These are phyloP conservation scores for Ustilago trichophora DNA, from an alignment of 1,284 basidiomycete genomes.

Conservation along the genomic window DNA sequence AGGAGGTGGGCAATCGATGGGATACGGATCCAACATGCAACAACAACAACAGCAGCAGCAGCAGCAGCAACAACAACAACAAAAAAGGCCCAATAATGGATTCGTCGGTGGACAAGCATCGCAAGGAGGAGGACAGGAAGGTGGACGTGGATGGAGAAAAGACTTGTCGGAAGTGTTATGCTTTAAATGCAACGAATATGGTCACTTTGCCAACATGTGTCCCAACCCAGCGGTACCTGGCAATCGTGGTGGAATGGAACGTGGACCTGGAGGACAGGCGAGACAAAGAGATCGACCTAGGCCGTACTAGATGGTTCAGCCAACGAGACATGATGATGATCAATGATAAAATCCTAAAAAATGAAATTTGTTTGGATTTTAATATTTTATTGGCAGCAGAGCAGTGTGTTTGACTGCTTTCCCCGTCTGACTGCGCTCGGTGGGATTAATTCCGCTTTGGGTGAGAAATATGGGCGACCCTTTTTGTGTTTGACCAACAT, in stretches of 20 bases:
- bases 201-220: conserved; percentile 65
- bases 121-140: conserved; percentile 17
- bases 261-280: conserved; percentile 34
- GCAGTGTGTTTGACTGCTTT: too few relatives aligned
- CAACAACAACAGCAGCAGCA: conserved; percentile 11
- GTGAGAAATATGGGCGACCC: too few relatives aligned
- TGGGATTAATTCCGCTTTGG: too few relatives aligned
- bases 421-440: too few relatives aligned
- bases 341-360: too few relatives aligned
- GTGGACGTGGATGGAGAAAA: conserved; percentile 36
- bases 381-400: too few relatives aligned
- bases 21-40: too few relatives aligned
- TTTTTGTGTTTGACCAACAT: too few relatives aligned
- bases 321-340: too few relatives aligned
- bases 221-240: conserved; percentile 57
- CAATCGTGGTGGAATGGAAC: conserved; percentile 55
- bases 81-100: too few relatives aligned
- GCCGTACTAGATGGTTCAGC: conserved; percentile 37
- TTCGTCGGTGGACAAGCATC: too few relatives aligned
- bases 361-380: too few relatives aligned
- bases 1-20: conserved; percentile 1
- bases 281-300: conserved; percentile 26
- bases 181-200: conserved; percentile 64
- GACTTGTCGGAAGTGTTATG: conserved; percentile 61
- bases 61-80: conserved; percentile 8